Evolutionary conservation across 2,329 filamentous ascomycete species (phyloP), one percentile per base, ranked within the genome.

Genomic region (Beauveria asiatica): DNA sequence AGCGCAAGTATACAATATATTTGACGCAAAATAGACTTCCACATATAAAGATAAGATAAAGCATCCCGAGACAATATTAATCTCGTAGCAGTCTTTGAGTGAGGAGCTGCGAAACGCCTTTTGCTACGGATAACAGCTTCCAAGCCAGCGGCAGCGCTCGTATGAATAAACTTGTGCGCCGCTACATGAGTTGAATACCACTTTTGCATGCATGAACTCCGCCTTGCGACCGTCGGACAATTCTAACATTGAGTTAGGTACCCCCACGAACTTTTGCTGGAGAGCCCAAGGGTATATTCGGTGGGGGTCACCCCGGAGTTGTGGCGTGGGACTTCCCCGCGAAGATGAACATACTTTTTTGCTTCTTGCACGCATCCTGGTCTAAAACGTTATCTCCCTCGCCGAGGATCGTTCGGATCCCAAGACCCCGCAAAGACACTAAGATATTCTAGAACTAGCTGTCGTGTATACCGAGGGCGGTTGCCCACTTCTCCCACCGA

Each of bases 241-340:
- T 27, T 54, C 17, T 30, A 11, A 44, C 17, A 16, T 16, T 10
- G 27, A 25, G 11, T n/a, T 9, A 27, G 16, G n/a, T 3, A 30
- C 59, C 59, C 59, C 59, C 53, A 61, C 59, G 53, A 10, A 61
- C 33, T 25, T 25, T 52, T n/a, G n/a, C n/a, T 49, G 59, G 39
- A 46, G 41, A 52, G 30, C 16, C 17, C 11, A 16, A 37, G 23
- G 7, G 16, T 16, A 27, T 16, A 51, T 9, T 62, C 16, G 8
- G 60, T 59, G 60, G 60, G 60, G 60, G 60, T 62, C 60, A 58
- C 56, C 60, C 60, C 60, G 44, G 60, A 59, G 23, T 51, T 33
- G 13, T 50, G 21, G 48, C 42, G 50, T 30, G 56, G 41, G 44
- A 59, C 33, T 55, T 61, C 48, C 51, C 60, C 60, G 46, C 56